Percentiles rank a stretch among this genome's conserved stretches.
phyloP scores from a whole-genome alignment of 2,329 filamentous ascomycete genomes.

The Colletotrichum aenigma region DNA sequence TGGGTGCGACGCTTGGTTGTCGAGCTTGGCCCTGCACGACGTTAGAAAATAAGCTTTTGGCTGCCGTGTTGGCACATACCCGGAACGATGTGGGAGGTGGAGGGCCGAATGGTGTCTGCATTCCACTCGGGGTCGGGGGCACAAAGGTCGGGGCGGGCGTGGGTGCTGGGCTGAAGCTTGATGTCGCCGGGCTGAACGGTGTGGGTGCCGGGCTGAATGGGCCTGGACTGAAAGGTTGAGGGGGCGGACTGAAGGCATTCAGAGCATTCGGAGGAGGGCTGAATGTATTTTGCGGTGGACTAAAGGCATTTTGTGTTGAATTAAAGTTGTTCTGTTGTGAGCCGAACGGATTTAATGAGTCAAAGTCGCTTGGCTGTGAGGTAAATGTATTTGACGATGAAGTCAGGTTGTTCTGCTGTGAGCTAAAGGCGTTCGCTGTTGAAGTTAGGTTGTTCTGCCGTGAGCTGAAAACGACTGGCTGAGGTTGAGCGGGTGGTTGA shows the following conservation, averaged over 20 bases:
- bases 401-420: not conserved
- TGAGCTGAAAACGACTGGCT: not conserved
- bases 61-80: not conserved
- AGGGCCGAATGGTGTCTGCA: conserved; percentile 15
- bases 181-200: conserved; percentile 10
- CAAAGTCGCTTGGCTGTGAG: not conserved
- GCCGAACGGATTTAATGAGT: not conserved
- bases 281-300: not conserved
- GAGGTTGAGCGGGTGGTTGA: not conserved
- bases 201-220: conserved; percentile 10
- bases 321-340: not conserved
- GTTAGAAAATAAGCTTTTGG: not conserved
- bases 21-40: conserved; percentile 9
- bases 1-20: not conserved
- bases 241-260: conserved; percentile 10
- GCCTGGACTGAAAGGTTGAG: conserved; percentile 6
- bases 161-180: conserved; percentile 13
- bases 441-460: not conserved
- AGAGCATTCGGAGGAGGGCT: conserved; percentile 4
- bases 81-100: conserved; percentile 18
- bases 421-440: not conserved
- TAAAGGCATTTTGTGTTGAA: not conserved
- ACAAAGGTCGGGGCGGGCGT: conserved; percentile 14
- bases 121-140: conserved; percentile 1
- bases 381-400: not conserved